Percentiles rank a stretch among this genome's conserved stretches.
phyloP scores from a whole-genome alignment of 2,329 filamentous ascomycete species.

The Allantophomopsis cytisporea region DNA sequence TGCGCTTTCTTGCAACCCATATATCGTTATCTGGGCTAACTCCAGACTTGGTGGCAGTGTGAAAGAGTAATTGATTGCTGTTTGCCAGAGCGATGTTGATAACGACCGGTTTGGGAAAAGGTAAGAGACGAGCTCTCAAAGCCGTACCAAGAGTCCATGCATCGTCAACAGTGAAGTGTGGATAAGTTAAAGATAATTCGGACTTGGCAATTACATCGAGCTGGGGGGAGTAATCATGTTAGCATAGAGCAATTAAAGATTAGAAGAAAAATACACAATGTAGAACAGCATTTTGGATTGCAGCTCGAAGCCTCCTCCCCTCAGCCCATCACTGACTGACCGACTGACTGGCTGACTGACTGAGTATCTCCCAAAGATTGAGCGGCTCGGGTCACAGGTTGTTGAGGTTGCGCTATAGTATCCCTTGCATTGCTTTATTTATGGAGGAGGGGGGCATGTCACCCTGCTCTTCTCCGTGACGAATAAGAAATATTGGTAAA shows the following conservation, averaged over 20 bases:
- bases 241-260: not conserved
- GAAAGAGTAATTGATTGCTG: conserved; percentile 51
- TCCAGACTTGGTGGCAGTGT: conserved; percentile 51
- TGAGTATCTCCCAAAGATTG: too few relatives aligned
- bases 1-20: conserved; percentile 59
- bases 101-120: conserved; percentile 38
- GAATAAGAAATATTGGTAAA: too few relatives aligned
- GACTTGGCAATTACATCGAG: conserved; percentile 16
- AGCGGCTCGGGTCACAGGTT: too few relatives aligned
- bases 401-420: too few relatives aligned
- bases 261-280: too few relatives aligned
- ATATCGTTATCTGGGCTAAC: conserved; percentile 57
- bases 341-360: too few relatives aligned
- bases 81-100: conserved; percentile 52
- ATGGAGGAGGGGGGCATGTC: too few relatives aligned
- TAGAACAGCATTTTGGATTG: too few relatives aligned
- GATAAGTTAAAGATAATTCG: conserved; percentile 15
- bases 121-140: conserved; percentile 47
- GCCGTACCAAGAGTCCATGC: conserved; percentile 53
- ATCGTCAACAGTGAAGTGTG: conserved; percentile 44
- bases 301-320: too few relatives aligned
- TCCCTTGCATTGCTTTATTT: too few relatives aligned
- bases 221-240: conserved; percentile 5
- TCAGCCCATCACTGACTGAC: too few relatives aligned
- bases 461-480: too few relatives aligned